These are phyloP conservation scores for Hygrophila difformis DNA, from an alignment of 257 asterid genomes.

Conservation along the genomic window DNA sequence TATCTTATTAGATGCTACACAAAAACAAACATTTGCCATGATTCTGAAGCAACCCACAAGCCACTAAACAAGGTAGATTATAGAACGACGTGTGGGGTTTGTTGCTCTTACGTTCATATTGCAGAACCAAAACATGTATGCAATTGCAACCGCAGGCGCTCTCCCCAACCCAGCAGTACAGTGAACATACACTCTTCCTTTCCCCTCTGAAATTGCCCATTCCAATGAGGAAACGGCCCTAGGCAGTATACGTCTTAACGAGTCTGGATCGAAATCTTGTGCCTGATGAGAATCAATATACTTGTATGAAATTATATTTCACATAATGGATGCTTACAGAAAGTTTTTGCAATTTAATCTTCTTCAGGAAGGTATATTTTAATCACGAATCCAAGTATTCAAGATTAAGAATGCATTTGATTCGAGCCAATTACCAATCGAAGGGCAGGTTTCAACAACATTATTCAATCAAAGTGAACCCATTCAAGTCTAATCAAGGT, in stretches of 20 bases:
- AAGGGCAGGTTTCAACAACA: too few species aligned
- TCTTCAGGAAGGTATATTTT: too few species aligned
- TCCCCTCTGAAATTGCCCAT: conserved; percentile 72
- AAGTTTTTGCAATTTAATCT: too few species aligned
- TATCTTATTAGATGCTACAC: neutral
- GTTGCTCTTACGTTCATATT: conserved; percentile 46
- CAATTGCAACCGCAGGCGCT: conserved; percentile 92
- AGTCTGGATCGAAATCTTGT: conserved; percentile 88
- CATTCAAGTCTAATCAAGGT: too few species aligned
- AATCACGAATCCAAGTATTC: too few species aligned
- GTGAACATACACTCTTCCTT: conserved; percentile 74
- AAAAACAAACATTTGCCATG: conserved; percentile 1
- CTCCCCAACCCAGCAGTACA: conserved; percentile 97
- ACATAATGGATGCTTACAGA: too few species aligned
- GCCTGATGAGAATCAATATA: too few species aligned
- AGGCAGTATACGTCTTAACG: conserved; percentile 68
- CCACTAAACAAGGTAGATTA: neutral
- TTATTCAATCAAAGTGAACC: too few species aligned
- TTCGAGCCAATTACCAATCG: too few species aligned
- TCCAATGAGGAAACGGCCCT: conserved; percentile 69
- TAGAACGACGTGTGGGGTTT: neutral
- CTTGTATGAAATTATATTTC: too few species aligned
- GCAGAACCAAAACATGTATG: conserved; percentile 91
- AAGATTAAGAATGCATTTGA: neutral
- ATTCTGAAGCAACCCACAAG: neutral